Evolutionary conservation across 2,329 filamentous ascomycete species (phyloP).

Genomic region (Pezicula neosporulosa): DNA sequence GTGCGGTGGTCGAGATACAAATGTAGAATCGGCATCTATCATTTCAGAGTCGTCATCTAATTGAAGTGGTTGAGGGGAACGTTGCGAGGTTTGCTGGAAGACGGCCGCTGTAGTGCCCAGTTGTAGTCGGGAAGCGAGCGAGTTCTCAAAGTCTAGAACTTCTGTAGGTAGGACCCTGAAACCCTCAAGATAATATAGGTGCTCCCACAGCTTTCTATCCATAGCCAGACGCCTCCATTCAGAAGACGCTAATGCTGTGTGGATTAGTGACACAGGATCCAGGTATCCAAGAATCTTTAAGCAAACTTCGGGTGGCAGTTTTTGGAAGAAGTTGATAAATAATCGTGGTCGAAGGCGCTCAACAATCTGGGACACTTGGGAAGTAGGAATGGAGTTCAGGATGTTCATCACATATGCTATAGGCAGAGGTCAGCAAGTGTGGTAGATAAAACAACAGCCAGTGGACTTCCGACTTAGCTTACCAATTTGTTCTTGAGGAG

Average conservation of each 20-base stretch:
- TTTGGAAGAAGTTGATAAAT: slow-evolving; percentile 86
- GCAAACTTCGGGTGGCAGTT: slow-evolving; percentile 86
- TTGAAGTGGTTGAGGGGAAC: slow-evolving; percentile 20
- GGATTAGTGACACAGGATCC: slow-evolving; percentile 74
- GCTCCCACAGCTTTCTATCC: slow-evolving; percentile 84
- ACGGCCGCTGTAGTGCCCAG: not conserved
- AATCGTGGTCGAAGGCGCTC: slow-evolving; percentile 77
- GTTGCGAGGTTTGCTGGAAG: slow-evolving; percentile 31
- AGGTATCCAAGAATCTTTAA: slow-evolving; percentile 86
- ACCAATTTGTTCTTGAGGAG: slow-evolving; percentile 24
- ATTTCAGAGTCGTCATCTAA: slow-evolving; percentile 47
- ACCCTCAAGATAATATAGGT: slow-evolving; percentile 78
- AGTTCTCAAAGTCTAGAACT: slow-evolving; percentile 63
- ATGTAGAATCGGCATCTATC: slow-evolving; percentile 31
- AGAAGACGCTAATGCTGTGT: slow-evolving; percentile 73
- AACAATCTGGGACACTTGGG: slow-evolving; percentile 75
- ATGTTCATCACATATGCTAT: slow-evolving; percentile 78
- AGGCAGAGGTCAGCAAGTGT: slow-evolving; percentile 12
- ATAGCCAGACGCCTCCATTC: slow-evolving; percentile 78
- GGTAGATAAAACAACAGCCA: not conserved
- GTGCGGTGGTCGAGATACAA: not conserved
- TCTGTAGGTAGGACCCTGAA: slow-evolving; percentile 72
- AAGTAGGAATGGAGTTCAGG: slow-evolving; percentile 74
- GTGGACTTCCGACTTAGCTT: slow-evolving; percentile 1
- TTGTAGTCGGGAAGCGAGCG: slow-evolving; percentile 28